Conservation (phyloP, 1,139 yeast genomes). For the Scheffersomyces titani region DNA sequence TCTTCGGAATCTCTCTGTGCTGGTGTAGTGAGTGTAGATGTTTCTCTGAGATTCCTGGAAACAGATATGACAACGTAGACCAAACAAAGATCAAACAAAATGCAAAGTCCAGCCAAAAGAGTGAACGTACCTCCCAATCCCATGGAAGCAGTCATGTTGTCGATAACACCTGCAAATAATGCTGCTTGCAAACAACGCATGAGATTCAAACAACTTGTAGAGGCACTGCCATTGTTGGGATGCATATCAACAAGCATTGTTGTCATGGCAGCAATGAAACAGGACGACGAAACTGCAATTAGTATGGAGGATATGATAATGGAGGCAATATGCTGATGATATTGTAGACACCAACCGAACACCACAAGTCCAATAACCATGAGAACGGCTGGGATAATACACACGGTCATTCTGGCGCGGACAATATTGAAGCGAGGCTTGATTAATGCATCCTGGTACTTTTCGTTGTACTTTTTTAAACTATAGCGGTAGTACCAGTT, state of each 20-base stretch:
- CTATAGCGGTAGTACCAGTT: conserved; percentile 29
- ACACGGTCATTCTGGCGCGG: conserved; percentile 28
- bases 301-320: conserved; percentile 33
- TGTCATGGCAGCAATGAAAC: conserved; percentile 30
- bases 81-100: conserved; percentile 5
- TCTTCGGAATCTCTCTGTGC: neutral
- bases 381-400: conserved; percentile 24
- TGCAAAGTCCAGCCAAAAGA: conserved; percentile 30
- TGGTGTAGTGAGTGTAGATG: neutral
- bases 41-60: neutral
- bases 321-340: conserved; percentile 23
- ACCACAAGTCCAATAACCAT: conserved; percentile 31
- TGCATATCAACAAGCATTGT: conserved; percentile 40
- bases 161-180: conserved; percentile 32
- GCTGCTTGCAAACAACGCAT: conserved; percentile 41
- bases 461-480: conserved; percentile 16
- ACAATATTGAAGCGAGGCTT: conserved; percentile 30
- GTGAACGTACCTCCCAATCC: conserved; percentile 41
- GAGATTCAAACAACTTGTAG: conserved; percentile 40
- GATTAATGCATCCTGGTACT: conserved; percentile 14
- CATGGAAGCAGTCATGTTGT: conserved; percentile 28
- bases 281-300: conserved; percentile 29
- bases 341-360: conserved; percentile 44
- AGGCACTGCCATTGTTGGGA: conserved; percentile 35
- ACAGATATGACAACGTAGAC: neutral